phyloP scores from a whole-genome alignment of 1,284 basidiomycete species.

The Tilletia indica region DNA sequence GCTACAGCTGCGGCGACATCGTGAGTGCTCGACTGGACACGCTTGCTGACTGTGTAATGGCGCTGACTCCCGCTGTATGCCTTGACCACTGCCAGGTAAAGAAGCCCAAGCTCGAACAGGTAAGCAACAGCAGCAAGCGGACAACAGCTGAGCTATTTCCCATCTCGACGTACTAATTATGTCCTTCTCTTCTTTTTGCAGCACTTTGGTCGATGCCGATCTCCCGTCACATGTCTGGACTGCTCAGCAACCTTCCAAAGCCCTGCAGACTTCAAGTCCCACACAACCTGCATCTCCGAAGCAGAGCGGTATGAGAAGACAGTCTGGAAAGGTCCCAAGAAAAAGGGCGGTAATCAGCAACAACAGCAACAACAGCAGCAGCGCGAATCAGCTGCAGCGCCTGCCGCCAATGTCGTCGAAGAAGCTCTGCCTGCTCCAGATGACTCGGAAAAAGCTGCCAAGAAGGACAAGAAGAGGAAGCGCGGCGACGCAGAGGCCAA shows the following conservation, averaged over 20 bases:
- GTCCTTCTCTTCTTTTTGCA: slow-evolving; percentile 15
- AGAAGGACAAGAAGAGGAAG: slow-evolving; percentile 19
- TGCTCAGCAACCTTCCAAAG: slow-evolving; percentile 48
- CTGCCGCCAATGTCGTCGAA: background rate
- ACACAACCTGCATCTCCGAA: slow-evolving; percentile 54
- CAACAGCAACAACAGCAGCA: background rate
- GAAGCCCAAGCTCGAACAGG: slow-evolving; percentile 50
- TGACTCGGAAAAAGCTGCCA: background rate
- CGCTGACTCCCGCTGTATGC: background rate
- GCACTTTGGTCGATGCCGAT: slow-evolving; percentile 49
- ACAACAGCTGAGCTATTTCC: background rate
- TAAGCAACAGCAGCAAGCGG: background rate
- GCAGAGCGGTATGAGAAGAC: slow-evolving; percentile 54
- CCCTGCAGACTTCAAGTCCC: slow-evolving; percentile 50
- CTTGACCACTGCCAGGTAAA: slow-evolving; percentile 30
- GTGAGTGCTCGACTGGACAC: slow-evolving; percentile 12
- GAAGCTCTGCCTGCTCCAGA: background rate
- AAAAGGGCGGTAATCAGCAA: slow-evolving; percentile 2
- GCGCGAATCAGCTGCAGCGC: background rate
- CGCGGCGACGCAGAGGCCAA: background rate
- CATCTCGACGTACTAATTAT: background rate
- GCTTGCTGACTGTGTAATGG: background rate
- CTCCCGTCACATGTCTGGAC: slow-evolving; percentile 53
- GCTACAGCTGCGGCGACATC: slow-evolving; percentile 52
- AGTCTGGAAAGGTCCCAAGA: slow-evolving; percentile 18